Evolutionary conservation across 345 rosid species (phyloP).

Genomic region (Rhodomyrtus tomentosa): DNA sequence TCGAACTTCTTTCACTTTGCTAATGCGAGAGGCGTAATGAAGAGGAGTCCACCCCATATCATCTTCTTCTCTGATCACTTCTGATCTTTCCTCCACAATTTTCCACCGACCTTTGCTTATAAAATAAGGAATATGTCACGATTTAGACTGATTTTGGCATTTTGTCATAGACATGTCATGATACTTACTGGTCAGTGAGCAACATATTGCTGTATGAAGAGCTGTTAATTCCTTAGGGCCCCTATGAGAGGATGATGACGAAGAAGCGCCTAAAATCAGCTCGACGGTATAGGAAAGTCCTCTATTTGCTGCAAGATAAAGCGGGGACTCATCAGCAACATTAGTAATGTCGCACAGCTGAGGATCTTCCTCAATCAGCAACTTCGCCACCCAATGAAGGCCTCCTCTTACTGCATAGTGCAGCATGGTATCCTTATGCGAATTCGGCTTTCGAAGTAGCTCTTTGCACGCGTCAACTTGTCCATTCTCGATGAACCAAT

Average conservation of each 20-base stretch:
- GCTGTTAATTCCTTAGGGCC: neutral
- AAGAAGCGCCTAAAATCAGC: neutral
- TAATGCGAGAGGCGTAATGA: neutral
- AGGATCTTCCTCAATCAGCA: neutral
- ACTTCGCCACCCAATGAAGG: neutral
- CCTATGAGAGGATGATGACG: neutral
- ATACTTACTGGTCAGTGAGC: neutral
- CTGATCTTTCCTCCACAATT: neutral
- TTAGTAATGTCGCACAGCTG: neutral
- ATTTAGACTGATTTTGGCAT: neutral
- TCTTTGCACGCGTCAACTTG: neutral
- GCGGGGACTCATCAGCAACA: neutral
- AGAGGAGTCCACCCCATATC: neutral
- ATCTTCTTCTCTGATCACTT: neutral
- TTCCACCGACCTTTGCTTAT: neutral
- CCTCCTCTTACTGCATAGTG: neutral
- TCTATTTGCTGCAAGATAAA: neutral
- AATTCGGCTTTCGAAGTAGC: neutral
- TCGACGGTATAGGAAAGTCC: neutral
- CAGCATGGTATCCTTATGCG: neutral
- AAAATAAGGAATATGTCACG: neutral
- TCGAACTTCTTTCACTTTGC: neutral
- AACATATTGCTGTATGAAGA: neutral
- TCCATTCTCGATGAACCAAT: neutral
- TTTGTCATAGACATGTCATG: neutral